Base-by-base conservation (phyloP, 495 filamentous ascomycete species). In the Penicillium alfredii region DNA sequence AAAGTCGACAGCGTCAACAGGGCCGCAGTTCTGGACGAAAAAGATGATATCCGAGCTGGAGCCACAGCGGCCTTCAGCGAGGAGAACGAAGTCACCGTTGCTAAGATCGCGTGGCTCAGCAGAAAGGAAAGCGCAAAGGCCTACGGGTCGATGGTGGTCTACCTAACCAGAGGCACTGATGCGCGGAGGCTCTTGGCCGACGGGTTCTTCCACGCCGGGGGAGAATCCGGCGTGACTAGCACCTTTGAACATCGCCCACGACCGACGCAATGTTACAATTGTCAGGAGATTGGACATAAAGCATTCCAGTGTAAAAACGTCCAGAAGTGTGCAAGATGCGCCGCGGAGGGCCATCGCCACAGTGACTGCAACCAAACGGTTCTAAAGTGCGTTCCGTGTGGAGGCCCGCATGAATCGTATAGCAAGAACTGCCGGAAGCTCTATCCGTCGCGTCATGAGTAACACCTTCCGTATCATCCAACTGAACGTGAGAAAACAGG, bases 141-240 rank as follows among this genome's bases (percentile, higher is more conserved):
- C 2, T 58, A 61, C 51, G 43, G 56, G 13, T 63, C 49, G 6
- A 60, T 60, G 46, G 56, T 58, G 10, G 46, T 60, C 0, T 63
- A 63, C 32, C 38, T 60, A 0, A 63, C 56, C 6, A 63, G 51
- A 45, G 40, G 38, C 0, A 42, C 16, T 36, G 43, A 60, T 14
- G 55, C 47, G 15, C 44, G 30, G 42, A 50, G 50, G 32, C 49
- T 58, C 7, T 29, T 58, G 15, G 42, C 40, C 17, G 48, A 57
- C 11, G 35, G 52, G 19, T 53, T 30, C 49, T 61, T 59, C 27
- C 41, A 61, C 25, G 38, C 32, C 35, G 34, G 40, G 4, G 49
- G 48, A 27, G 56, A 60, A 40, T 60, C 54, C 4, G 54, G 45
- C n/a, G 21, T 32, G 10, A 60, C 51, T 12, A 51, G 55, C 28